Base-by-base conservation (phyloP, 805 yeast species). In the Starmerella cellae region DNA sequence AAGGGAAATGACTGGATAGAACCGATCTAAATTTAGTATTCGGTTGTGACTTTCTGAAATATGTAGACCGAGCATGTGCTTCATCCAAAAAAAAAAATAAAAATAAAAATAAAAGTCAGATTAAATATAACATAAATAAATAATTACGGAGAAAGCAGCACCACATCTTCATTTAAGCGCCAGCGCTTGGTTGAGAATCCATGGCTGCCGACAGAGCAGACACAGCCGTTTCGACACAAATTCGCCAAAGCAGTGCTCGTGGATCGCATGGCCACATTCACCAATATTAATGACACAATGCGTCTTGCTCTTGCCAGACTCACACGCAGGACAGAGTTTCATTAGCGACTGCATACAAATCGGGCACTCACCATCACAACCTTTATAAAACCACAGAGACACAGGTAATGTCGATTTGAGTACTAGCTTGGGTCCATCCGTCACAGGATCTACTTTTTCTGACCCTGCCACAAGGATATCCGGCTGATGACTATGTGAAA, bases 271-370 rank as follows among this genome's bases (percentile, higher is more conserved):
- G 29, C 39, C 26, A 31, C 50, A 46, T n/a, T 13, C 19, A 18
- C 47, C 50, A 3, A 35, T 21, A 5, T 16, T 16, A 4, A 43
- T 23, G 5, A 28, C 8, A 37, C 50, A 46, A 5, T 14, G 14
- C 2, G 35, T 14, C n/a, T 16, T 30, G n/a, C n/a, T 16, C 6
- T 43, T 30, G 22, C 32, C 28, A 11, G 27, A 5, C 24, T 42
- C 42, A 34, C 49, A 46, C 9, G 27, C 16, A 18, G 30, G 21
- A 34, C 49, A 46, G 4, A 41, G 35, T 5, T 35, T 28, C 46
- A 46, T 46, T 8, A 46, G 40, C 21, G 43, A 38, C 26, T 46
- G 35, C 27, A 42, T n/a, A 22, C 49, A 46, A 23, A 46, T 37
- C 18, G 33, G 28, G 20, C 49, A 46, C 2, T 22, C 17, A 17